Percentiles rank a stretch among this genome's conserved stretches.
phyloP scores from a whole-genome alignment of 2,329 filamentous ascomycete genomes.

The Sarocladium oryzae region DNA sequence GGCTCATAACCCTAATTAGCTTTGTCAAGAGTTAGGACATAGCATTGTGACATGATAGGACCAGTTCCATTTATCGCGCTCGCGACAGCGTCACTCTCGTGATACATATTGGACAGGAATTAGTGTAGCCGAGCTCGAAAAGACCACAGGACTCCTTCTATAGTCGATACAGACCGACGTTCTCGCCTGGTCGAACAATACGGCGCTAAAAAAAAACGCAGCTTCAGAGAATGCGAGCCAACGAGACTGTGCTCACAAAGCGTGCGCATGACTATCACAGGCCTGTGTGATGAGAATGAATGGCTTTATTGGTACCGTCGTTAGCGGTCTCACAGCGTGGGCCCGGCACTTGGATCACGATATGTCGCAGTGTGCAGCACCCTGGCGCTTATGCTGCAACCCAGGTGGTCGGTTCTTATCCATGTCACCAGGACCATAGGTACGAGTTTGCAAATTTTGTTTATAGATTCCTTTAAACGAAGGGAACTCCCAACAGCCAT shows the following conservation, averaged over 20 bases:
- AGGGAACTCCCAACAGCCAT: too few species aligned
- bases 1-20: not conserved
- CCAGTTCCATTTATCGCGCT: not conserved
- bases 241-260: not conserved
- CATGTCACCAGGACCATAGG: too few species aligned
- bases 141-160: not conserved
- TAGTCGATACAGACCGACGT: too few species aligned
- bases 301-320: not conserved
- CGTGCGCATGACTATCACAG: conserved; percentile 3
- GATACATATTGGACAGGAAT: not conserved
- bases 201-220: too few species aligned
- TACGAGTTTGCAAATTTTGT: too few species aligned
- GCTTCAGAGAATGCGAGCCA: not conserved
- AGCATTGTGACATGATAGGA: not conserved
- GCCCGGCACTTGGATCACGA: conserved; percentile 3
- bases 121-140: too few species aligned
- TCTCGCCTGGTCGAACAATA: too few species aligned
- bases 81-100: not conserved
- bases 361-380: not conserved
- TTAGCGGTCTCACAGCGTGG: not conserved
- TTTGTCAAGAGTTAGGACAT: not conserved
- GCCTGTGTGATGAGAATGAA: not conserved
- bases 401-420: not conserved
- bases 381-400: not conserved
- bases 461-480: too few species aligned